Evolutionary conservation across 1,284 basidiomycete genomes (phyloP), one percentile per base, ranked within the genome.

Genomic region (Filobasidium uniguttulatum): DNA sequence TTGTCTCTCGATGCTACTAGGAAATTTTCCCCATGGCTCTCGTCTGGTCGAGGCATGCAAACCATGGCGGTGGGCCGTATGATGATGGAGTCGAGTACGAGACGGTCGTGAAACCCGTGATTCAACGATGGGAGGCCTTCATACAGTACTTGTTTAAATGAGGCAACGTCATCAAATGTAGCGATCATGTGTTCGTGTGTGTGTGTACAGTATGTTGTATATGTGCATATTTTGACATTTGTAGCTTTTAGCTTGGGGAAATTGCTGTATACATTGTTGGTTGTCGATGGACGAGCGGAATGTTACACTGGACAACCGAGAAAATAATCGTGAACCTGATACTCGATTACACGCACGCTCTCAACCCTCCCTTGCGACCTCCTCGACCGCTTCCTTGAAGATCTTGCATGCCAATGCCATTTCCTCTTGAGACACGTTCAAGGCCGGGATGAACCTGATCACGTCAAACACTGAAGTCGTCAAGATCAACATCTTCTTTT

Each of bases 401-500:
- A 83, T 78, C 50, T 69, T 61, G 54, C 72, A 71, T 1, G 79
- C 82, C 62, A 74, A 74, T 49, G 63, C 70, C 65, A 83, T 72
- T 61, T 85, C 79, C 57, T 73, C 74, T 67, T 77, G 64, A 34
- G 74, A 72, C 61, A 83, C 74, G 60, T 79, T 79, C 56, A 85
- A 65, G 44, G 83, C 73, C 8, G 83, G 82, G 60, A 83, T 83
- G 69, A 90, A 89, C 52, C 56, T 59, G 58, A 68, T 69, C 7
- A 66, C 67, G 59, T 69, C 66, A 49, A 70, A 71, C 55, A 65
- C 65, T 43, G 64, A 66, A 17, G 69, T 71, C 35, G 68, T 69
- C 46, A 71, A 60, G 52, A 89, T 77, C 54, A 90, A 66, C 73
- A 91, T 70, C 35, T 83, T 85, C 66, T 84, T 82, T 65, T 87